Evolutionary conservation across 768 basidiomycete species (phyloP).

Genomic region (Clavaria fumosa): DNA sequence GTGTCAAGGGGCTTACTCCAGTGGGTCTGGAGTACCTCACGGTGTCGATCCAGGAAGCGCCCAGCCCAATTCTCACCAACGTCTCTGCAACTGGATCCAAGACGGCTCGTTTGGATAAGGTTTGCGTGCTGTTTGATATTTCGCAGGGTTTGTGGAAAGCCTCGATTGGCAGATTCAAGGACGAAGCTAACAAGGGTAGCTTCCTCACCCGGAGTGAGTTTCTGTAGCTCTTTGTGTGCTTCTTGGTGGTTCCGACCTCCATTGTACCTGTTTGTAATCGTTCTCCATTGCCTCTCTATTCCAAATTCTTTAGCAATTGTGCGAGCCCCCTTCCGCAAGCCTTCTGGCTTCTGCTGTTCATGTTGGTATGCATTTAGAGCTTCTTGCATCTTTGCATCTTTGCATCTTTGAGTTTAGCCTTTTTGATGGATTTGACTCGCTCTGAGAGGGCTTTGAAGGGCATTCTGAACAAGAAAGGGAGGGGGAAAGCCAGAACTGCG

Average conservation of each 20-base stretch:
- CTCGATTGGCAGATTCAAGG: neutral
- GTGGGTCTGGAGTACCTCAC: conserved; percentile 17
- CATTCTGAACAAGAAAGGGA: too few species aligned
- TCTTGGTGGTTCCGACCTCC: neutral
- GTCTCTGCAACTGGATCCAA: conserved; percentile 8
- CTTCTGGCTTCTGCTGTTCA: neutral
- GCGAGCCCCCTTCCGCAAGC: neutral
- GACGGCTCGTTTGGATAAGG: conserved; percentile 11
- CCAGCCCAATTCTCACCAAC: conserved; percentile 17
- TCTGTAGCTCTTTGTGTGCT: neutral
- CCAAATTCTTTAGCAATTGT: neutral
- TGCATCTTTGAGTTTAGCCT: neutral
- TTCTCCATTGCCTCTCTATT: neutral
- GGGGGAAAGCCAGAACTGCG: too few species aligned
- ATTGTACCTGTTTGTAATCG: neutral
- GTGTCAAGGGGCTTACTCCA: conserved; percentile 21
- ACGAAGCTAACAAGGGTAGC: neutral
- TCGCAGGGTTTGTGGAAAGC: neutral
- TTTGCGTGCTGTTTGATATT: too few species aligned
- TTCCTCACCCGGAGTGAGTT: neutral
- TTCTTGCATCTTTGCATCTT: neutral
- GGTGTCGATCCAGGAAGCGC: conserved; percentile 16
- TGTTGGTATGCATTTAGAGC: neutral
- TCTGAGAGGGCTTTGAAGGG: too few species aligned
- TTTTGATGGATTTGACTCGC: too few species aligned